Conservation (phyloP, 2,329 filamentous ascomycete genomes). For the Niveomyces coronatus region DNA sequence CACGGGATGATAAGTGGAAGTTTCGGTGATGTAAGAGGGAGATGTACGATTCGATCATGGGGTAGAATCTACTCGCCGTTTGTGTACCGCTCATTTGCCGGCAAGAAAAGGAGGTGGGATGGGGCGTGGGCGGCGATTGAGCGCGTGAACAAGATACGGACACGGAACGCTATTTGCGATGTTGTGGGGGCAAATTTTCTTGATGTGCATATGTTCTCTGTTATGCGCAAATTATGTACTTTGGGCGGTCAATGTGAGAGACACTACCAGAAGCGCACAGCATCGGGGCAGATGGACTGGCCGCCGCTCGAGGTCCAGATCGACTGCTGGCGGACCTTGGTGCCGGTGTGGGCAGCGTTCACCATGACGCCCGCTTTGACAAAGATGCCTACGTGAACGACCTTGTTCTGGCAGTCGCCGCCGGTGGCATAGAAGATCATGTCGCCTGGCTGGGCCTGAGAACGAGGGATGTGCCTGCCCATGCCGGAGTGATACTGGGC, state of each 20-base stretch:
- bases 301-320: slow-evolving; percentile 13
- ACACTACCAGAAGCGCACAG: slow-evolving; percentile 14
- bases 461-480: slow-evolving; percentile 13
- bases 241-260: too few relatives aligned
- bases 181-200: neutral
- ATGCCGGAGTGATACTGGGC: slow-evolving; percentile 13
- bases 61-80: slow-evolving; percentile 31
- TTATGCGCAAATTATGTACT: neutral
- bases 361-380: slow-evolving; percentile 12
- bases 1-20: slow-evolving; percentile 30
- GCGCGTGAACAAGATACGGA: slow-evolving; percentile 16
- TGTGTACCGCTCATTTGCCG: slow-evolving; percentile 30
- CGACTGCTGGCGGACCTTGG: slow-evolving; percentile 12
- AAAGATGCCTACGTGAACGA: slow-evolving; percentile 13
- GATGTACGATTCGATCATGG: slow-evolving; percentile 27
- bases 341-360: slow-evolving; percentile 13
- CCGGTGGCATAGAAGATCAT: slow-evolving; percentile 13
- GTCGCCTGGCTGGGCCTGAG: slow-evolving; percentile 12
- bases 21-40: slow-evolving; percentile 30
- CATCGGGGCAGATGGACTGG: slow-evolving; percentile 13
- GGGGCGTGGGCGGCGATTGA: slow-evolving; percentile 27
- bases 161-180: neutral
- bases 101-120: slow-evolving; percentile 28
- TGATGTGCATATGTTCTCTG: neutral
- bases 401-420: slow-evolving; percentile 13